Evolutionary conservation across 2,329 filamentous ascomycete species (phyloP).

Genomic region (Clonostachys solani): DNA sequence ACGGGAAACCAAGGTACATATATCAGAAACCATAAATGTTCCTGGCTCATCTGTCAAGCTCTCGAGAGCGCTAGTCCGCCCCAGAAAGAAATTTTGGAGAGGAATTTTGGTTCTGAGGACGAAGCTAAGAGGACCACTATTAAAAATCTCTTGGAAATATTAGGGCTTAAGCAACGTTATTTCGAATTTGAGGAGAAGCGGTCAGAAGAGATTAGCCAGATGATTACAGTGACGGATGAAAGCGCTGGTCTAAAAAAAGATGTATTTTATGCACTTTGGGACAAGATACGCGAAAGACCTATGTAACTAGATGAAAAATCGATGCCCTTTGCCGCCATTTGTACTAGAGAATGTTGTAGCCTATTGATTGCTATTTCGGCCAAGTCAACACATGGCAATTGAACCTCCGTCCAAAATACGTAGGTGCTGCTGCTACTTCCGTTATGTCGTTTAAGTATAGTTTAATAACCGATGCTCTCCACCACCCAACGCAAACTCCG

Average conservation of each 20-base stretch:
- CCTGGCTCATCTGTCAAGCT: constrained; percentile 95
- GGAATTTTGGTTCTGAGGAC: constrained; percentile 94
- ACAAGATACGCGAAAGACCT: constrained; percentile 97
- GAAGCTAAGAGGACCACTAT: constrained; percentile 74
- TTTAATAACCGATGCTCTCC: too few species aligned
- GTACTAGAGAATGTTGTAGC: too few species aligned
- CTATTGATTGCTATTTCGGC: too few species aligned
- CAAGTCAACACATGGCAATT: too few species aligned
- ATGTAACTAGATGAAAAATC: constrained; percentile 54
- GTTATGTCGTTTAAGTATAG: too few species aligned
- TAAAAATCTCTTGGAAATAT: constrained; percentile 84
- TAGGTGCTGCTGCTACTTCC: too few species aligned
- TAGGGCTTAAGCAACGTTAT: constrained; percentile 80
- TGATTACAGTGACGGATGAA: constrained; percentile 81
- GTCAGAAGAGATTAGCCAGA: constrained; percentile 67
- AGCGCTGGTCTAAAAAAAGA: constrained; percentile 82
- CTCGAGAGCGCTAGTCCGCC: constrained; percentile 74
- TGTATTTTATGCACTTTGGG: constrained; percentile 84
- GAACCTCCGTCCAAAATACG: too few species aligned
- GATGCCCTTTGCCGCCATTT: too few species aligned
- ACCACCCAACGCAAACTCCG: too few species aligned
- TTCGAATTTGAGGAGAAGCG: constrained; percentile 85
- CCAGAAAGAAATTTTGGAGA: constrained; percentile 82
- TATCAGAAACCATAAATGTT: constrained; percentile 99
- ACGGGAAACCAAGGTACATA: constrained; percentile 99